Base-by-base conservation (phyloP, 768 basidiomycete genomes). In the Termitomyces sp. region DNA sequence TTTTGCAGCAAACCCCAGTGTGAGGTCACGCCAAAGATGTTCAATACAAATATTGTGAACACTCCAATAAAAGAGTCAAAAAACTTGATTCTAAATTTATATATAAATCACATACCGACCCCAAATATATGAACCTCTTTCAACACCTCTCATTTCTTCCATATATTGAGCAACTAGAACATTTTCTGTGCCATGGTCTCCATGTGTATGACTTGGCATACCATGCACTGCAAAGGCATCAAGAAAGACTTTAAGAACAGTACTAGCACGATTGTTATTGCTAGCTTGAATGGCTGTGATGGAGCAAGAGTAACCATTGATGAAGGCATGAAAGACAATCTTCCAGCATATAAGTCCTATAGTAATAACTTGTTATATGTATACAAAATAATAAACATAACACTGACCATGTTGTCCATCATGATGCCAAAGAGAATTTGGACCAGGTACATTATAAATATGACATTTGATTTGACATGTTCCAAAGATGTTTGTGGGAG, bases 151-250 rank as follows among this genome's bases (percentile, higher is more conserved):
- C 22, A 36, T 36, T 10, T 47, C 10, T 31, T 69, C 66, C 66
- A 73, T 75, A 55, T 59, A 70, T 24, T 65, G 64, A 6, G 73
- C 71, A 22, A 77, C 70, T 12, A 62, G 52, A 2, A 75, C 29
- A 59, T 77, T 77, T 59, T 76, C 74, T 8, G 61, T 61, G 4
- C 77, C 76, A 67, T 74, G 72, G 56, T 79, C 75, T 4, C 74
- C 76, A 6, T 72, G 56, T 3, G 73, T 28, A 1, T 70, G 57
- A 4, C 63, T 66, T 0, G 74, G 76, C 1, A 69, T 37, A 1
- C 75, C 72, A 64, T 70, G 67, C 4, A 54, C 33, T 2, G 13
- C 18, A 15, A 63, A 53, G 0, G 63, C 68, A 46, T 59, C 42
- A 1, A 66, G 51, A 53, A 77, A 77, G 0, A 75, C 56, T 0